Conservation (phyloP, 2,329 filamentous ascomycete species). For the Cordyceps cateniannulata region DNA sequence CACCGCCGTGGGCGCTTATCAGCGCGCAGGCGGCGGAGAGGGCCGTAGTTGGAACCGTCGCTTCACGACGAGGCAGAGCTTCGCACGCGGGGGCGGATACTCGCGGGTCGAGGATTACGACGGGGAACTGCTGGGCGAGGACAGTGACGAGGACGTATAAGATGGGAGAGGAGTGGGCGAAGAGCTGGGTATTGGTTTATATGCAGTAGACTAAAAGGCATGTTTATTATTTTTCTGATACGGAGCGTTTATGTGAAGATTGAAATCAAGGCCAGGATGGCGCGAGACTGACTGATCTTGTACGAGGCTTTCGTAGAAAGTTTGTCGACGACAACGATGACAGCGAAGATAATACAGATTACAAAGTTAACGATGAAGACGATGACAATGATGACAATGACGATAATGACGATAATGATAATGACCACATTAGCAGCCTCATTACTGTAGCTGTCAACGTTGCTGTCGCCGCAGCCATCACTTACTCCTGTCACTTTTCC, state of each 20-base stretch:
- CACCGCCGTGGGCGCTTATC: slow-evolving; percentile 44
- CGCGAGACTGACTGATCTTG: no score
- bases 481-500: no score
- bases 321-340: no score
- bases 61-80: slow-evolving; percentile 85
- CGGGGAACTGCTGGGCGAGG: slow-evolving; percentile 87
- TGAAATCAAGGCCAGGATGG: neutral
- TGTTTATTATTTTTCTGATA: neutral
- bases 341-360: no score
- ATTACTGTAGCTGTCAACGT: no score
- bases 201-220: neutral
- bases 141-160: slow-evolving; percentile 79
- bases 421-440: no score
- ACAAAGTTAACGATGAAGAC: no score
- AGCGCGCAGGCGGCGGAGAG: slow-evolving; percentile 42
- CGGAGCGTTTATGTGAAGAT: slow-evolving; percentile 2
- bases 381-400: no score
- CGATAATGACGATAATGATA: no score
- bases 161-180: neutral
- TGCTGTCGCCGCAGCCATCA: no score
- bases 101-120: slow-evolving; percentile 86
- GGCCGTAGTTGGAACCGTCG: slow-evolving; percentile 52
- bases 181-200: neutral
- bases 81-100: slow-evolving; percentile 86
- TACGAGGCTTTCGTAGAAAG: no score